A percentile compares a stretch with the other conserved stretches of the same genome.
Conservation (phyloP, 345 rosid species). For the Eucalyptus cladocalyx region DNA sequence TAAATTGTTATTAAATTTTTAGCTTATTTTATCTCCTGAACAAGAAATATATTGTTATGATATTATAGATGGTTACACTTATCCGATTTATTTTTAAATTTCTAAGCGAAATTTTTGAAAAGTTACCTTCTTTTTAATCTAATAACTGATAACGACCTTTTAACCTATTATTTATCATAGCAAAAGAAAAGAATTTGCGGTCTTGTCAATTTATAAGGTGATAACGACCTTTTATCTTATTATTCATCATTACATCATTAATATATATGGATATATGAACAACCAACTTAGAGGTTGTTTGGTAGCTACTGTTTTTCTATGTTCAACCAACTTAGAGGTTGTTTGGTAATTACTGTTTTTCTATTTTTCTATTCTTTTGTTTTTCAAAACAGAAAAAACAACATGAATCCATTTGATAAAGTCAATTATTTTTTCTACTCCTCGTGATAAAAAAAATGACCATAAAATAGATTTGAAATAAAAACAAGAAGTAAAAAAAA, state of each 20-base stretch:
- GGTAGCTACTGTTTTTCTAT: too few species aligned
- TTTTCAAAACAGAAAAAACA: too few species aligned
- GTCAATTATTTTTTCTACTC: too few species aligned
- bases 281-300: neutral
- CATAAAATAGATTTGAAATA: too few species aligned
- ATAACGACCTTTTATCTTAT: neutral
- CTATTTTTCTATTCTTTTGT: too few species aligned
- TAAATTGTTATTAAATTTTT: neutral
- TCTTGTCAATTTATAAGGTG: neutral
- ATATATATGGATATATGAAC: neutral
- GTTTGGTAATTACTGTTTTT: too few species aligned
- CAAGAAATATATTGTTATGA: neutral
- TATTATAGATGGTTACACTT: neutral
- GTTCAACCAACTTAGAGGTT: too few species aligned
- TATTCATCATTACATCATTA: neutral
- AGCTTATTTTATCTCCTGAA: neutral
- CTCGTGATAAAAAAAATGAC: too few species aligned
- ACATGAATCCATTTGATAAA: too few species aligned
- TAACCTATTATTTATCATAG: neutral
- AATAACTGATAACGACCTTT: neutral
- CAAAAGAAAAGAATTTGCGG: too few species aligned
- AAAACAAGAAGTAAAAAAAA: too few species aligned
- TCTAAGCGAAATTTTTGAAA: neutral
- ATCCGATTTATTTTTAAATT: neutral
- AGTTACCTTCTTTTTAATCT: neutral